Base-by-base conservation (phyloP, 805 yeast genomes). In the Yarrowia keelungensis region DNA sequence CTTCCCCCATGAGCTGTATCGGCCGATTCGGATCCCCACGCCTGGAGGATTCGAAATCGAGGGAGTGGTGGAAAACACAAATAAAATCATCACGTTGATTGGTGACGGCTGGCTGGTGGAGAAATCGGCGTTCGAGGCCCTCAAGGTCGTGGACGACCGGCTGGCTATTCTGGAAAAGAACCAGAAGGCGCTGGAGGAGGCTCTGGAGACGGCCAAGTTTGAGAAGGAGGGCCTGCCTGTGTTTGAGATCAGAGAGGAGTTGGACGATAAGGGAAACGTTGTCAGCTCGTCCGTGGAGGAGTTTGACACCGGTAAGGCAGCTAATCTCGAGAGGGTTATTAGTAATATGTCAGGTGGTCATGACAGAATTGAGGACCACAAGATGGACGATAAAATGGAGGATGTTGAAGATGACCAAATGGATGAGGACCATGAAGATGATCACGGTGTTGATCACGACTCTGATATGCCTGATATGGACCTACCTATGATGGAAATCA, bases 251-350 rank as follows among this genome's bases (percentile, higher is more conserved):
- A 81, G 87, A 67, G 97, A 92, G 74, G 89, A 87, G 67, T 75
- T 92, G 46, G 97, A 92, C 76, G 97, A 90, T 0, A 86, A 89
- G 16, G 97, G 86, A 0, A 85, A 89, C 69, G 81, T 91, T 0
- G 74, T 89, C 0, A 75, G 67, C 19, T 74, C 85, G 22, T 72
- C 78, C 4, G 78, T 85, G 2, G 78, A 78, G 39, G 84, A 84
- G 0, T 78, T 81, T 35, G 73, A 71, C 32, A 73, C 67, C 3
- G 46, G 47, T 2, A 47, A 47, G 9, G 73, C 41, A 8, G 43
- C 69, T 67, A 68, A 42, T 50, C 74, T 16, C 67, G 71, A 22
- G 70, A 69, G 11, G 70, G 77, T 36, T 71, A 74, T 16, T 69
- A 26, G 32, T 5, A 26, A 26, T 5, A 26, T 26, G 32, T 11